Evolutionary conservation across 306 rosid genomes (phyloP), one percentile per base, ranked within the genome.

Genomic region (Medicago arabica): DNA sequence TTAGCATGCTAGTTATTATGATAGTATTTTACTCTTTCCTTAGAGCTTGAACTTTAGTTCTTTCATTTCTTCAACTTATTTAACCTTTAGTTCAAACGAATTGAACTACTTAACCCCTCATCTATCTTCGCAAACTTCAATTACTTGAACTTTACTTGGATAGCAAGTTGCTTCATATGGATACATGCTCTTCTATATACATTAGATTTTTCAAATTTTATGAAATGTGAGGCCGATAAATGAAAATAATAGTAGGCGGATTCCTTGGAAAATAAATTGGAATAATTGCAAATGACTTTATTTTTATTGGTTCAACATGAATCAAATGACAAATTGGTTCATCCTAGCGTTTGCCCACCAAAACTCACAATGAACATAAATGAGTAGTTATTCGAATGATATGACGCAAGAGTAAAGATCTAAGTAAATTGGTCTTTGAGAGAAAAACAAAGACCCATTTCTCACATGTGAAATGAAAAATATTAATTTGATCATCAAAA

Each of bases 211-310:
- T 3, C 5, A 16, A 19, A 4, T 21, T 57, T 58, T 58, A 15
- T 58, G 38, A 21, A 58, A 21, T 2, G 31, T 3, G 31, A 18
- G 13, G 16, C 39, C 16, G 16, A 11, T 23, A 8, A 58, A 25
- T 5, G 64, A 58, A 58, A 58, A 23, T 58, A 58, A 58, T 23
- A 58, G n/a, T 58, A 58, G 8, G 5, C 7, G 4, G 7, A 6
- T 28, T 60, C 41, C 18, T 60, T 28, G 1, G 38, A 34, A 34
- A 34, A 34, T 34, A 60, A 14, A 13, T 25, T 28, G 4, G 11
- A 5, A 60, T 60, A 31, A 58, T 61, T 61, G 67, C 67, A 61
- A 61, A 61, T 61, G 19, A 28, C 12, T 60, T 60, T 31, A 61
- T 61, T 61, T 61, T 61, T 28, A 61, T 61, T 31, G 18, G 43